phyloP scores from a whole-genome alignment of 2,329 filamentous ascomycete species.

The Emydomyces testavorans region DNA sequence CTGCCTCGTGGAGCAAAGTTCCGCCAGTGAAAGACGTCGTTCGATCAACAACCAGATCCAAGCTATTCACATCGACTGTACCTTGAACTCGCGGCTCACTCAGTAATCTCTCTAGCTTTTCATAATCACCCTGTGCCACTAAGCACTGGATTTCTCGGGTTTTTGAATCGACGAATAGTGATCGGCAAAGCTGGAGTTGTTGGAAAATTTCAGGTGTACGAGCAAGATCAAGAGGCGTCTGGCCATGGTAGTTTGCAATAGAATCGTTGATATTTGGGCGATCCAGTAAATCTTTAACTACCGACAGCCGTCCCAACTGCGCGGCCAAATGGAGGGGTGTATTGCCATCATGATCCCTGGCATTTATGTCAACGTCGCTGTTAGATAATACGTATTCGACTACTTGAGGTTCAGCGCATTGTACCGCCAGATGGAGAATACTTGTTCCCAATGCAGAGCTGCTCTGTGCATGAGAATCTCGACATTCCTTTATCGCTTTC shows the following conservation, averaged over 20 bases:
- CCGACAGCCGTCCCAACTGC: slow-evolving; percentile 62
- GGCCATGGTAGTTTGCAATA: slow-evolving; percentile 70
- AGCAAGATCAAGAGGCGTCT: slow-evolving; percentile 76
- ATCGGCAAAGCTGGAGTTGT: slow-evolving; percentile 78
- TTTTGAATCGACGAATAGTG: slow-evolving; percentile 78
- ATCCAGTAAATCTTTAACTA: slow-evolving; percentile 75
- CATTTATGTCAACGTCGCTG: slow-evolving; percentile 72
- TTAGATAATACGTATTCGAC: slow-evolving; percentile 86
- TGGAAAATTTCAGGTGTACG: slow-evolving; percentile 93
- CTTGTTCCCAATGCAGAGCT: slow-evolving; percentile 56
- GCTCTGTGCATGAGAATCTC: slow-evolving; percentile 40
- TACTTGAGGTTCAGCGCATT: slow-evolving; percentile 84
- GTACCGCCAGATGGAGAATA: slow-evolving; percentile 83
- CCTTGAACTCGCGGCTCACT: slow-evolving; percentile 78
- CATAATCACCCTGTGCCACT: slow-evolving; percentile 62
- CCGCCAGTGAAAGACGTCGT: slow-evolving; percentile 71
- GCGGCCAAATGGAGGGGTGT: slow-evolving; percentile 84
- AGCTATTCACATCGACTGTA: slow-evolving; percentile 81
- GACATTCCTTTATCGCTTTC: slow-evolving; percentile 57
- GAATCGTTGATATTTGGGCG: slow-evolving; percentile 80
- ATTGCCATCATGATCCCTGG: slow-evolving; percentile 85
- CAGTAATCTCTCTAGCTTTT: slow-evolving; percentile 63
- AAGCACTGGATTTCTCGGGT: slow-evolving; percentile 73
- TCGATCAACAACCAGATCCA: slow-evolving; percentile 74
- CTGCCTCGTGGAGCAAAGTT: slow-evolving; percentile 84